These are phyloP conservation scores for Arthrobotrys sphaeroides DNA, from an alignment of 2,329 filamentous ascomycete genomes.

Conservation along the genomic window DNA sequence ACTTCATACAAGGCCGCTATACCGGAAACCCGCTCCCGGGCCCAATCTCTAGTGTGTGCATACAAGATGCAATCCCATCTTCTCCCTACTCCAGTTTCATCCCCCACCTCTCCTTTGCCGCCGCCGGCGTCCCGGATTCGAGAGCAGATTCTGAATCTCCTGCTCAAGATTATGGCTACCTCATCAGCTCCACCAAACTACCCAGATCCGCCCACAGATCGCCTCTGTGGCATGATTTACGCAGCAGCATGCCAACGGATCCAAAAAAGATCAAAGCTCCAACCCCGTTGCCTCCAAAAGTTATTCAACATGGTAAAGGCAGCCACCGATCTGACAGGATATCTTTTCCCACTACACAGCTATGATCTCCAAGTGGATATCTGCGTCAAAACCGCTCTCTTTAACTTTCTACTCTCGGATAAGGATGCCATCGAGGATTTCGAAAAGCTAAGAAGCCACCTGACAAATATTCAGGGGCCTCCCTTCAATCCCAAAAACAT, in stretches of 20 bases:
- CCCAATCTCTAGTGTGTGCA: background rate
- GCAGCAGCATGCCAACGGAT: slow-evolving; percentile 28
- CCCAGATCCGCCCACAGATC: slow-evolving; percentile 28
- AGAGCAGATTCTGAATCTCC: background rate
- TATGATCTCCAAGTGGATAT: slow-evolving; percentile 32
- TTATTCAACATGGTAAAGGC: background rate
- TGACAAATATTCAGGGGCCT: background rate
- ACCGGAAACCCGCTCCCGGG: background rate
- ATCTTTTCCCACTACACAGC: slow-evolving; percentile 24
- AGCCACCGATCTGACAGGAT: slow-evolving; percentile 15
- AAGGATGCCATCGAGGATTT: background rate
- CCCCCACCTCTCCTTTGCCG: background rate
- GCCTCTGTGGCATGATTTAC: slow-evolving; percentile 39
- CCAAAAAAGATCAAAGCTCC: background rate
- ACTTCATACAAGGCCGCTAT: no score
- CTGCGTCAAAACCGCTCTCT: slow-evolving; percentile 9
- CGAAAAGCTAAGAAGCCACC: background rate
- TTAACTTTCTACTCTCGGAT: background rate
- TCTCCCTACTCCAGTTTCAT: background rate
- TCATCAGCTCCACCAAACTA: background rate
- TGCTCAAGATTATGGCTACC: background rate
- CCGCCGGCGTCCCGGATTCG: background rate
- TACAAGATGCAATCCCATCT: slow-evolving; percentile 4
- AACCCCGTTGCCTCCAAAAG: background rate
- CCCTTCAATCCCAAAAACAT: background rate